Evolutionary conservation across 208 protist genomes (phyloP), one percentile per base, ranked within the genome.

Genomic region (Leishmania major): DNA sequence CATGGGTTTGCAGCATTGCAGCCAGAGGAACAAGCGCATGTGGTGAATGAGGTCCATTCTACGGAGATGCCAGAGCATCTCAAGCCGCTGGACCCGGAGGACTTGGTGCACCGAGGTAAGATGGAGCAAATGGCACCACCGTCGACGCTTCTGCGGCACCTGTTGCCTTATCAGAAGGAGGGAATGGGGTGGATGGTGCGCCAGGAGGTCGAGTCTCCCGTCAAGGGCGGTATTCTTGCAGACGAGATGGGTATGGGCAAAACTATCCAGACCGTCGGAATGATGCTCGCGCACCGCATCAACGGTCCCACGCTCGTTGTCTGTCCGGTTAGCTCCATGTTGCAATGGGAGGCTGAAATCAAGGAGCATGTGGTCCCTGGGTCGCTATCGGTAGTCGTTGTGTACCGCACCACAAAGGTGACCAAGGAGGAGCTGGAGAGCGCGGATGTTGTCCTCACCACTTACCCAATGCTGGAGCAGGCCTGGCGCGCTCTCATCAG

Each of bases 221-320:
- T 92, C 35, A 95, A 92, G 59, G 94, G 96, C 71, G 97, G 98
- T 31, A 99, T 99, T 85, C 87, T 99, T 25, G 99, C 99, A 1
- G 99, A 99, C 92, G 99, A 99, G 84, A 99, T 99, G 99, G 95
- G 99, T 79, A 94, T 99, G 82, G 98, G 99, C 53, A 99, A 99
- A 87, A 99, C 98, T 0, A 96, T 99, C 53, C 97, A 99, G 87
- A 99, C 98, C 49, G 99, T 99, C 77, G 84, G 95, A 53, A 78
- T 98, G 67, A 83, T 99, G 37, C 82, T 95, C 25, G 93, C 98
- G 11, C 79, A 93, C 79, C 85, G 86, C n/a, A 83, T 94, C 19
- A 79, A 75, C 15, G 94, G 95, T 1, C 93, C 96, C 22, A 98
- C 96, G 43, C 83, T 98, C 11, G 87, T 98, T n/a, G 94, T 98